Evolutionary conservation across 176 grass and related monocot species (phyloP), one percentile per base, ranked within the genome.

Genomic region (Elaeis guineensis): DNA sequence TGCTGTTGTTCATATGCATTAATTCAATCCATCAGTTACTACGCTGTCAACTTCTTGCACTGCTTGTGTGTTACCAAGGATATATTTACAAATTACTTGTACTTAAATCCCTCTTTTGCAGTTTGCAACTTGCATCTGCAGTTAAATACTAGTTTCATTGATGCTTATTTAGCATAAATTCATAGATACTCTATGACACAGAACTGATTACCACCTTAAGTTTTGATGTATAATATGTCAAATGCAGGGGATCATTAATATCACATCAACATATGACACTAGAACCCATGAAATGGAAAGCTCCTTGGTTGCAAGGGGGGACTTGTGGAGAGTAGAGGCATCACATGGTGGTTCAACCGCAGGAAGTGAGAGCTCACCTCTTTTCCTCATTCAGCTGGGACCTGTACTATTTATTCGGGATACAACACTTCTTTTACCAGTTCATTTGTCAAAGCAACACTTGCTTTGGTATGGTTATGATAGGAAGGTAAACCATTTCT

Each of bases 381-480:
- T 83, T 80, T 92, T 92, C 58, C 87, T 98, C 72, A 58, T 98
- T 66, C 93, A 98, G 55, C 61, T 98, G 54, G 93, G 93, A 39
- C 93, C 93, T 32, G 63, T 98, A 51, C 59, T 98, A 52, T 92
- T 98, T 70, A 72, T 98, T 58, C 78, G 84, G 16, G 87, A 98
- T 50, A 89, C 93, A 16, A 86, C 93, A 23, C 70, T 98, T 83
- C 87, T 98, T 75, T 85, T 98, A 51, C 93, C 93, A 6, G 44
- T 98, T 72, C 88, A 98, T 85, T 30, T 98, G n/a, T 92, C 87
- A 71, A 92, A 98, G 60, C 87, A 98, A 64, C 84, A 92, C 73
- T 80, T 98, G 49, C 84, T 98, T 83, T 98, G 87, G 93, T 98
- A 92, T 81, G 93, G 87, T 48, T 98, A 92, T 70, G 93, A 98